These are phyloP conservation scores for Fusarium oxysporum DNA, from an alignment of 2,329 filamentous ascomycete species.

Conservation along the genomic window DNA sequence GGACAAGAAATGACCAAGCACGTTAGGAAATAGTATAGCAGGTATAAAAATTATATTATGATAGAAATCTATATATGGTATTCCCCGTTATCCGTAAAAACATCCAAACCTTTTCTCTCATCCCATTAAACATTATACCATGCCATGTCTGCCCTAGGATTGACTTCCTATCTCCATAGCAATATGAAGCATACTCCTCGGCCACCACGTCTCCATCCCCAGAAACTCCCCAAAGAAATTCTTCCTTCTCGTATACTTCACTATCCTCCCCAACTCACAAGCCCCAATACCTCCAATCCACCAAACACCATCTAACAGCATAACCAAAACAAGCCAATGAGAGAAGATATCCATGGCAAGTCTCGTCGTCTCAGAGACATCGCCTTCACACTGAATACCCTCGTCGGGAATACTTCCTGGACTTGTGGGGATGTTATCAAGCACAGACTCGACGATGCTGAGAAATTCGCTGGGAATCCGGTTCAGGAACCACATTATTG, in stretches of 20 bases:
- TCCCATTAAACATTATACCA: background rate
- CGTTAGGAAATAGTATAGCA: background rate
- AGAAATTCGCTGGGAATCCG: slow-evolving; percentile 51
- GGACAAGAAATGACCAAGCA: slow-evolving; percentile 1
- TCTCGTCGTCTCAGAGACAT: slow-evolving; percentile 20
- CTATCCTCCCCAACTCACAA: slow-evolving; percentile 50
- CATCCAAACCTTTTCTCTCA: accelerated
- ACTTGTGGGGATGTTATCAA: slow-evolving; percentile 34
- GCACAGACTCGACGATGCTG: slow-evolving; percentile 49
- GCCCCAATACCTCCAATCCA: slow-evolving; percentile 53
- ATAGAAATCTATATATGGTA: background rate
- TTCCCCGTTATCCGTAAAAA: too few species aligned
- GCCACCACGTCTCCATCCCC: slow-evolving; percentile 48
- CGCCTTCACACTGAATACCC: background rate
- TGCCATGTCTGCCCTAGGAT: accelerated
- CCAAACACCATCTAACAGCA: slow-evolving; percentile 55
- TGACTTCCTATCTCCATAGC: slow-evolving; percentile 18
- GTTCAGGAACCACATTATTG: slow-evolving; percentile 56
- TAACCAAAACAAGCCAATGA: slow-evolving; percentile 54
- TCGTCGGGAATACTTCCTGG: background rate
- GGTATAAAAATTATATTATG: background rate
- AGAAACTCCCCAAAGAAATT: slow-evolving; percentile 15
- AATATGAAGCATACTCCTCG: slow-evolving; percentile 49
- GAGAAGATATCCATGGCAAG: slow-evolving; percentile 54
- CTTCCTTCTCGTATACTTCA: slow-evolving; percentile 27